phyloP scores from a whole-genome alignment of 108 stramenopile genomes.

The Licmophora abbreviata region DNA sequence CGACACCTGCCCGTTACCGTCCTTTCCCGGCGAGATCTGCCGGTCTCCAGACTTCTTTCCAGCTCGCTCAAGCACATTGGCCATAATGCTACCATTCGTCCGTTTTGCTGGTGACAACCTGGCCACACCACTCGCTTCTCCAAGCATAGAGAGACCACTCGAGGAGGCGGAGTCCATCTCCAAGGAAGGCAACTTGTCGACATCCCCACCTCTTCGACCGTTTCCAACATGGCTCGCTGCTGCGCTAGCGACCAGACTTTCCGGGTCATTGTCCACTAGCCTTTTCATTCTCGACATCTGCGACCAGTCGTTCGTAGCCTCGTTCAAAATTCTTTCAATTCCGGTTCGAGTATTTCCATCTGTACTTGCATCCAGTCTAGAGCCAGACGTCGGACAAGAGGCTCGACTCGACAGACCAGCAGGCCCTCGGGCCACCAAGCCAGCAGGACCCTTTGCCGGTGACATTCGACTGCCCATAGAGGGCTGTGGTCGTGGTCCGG shows the following conservation, averaged over 20 bases:
- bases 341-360: conserved; percentile 11
- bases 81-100: conserved; percentile 5
- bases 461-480: no score
- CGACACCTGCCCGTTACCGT: not conserved
- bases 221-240: not conserved
- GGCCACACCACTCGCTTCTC: conserved; percentile 3
- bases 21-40: not conserved
- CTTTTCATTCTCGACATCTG: conserved; percentile 31
- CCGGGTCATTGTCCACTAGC: conserved; percentile 28
- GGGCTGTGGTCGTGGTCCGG: no score
- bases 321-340: conserved; percentile 8
- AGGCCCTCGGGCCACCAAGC: no score
- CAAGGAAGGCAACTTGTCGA: not conserved
- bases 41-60: not conserved
- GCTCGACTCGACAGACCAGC: no score
- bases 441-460: no score
- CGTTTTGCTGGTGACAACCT: not conserved
- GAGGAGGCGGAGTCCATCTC: not conserved
- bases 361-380: no score
- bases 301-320: conserved; percentile 16
- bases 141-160: conserved; percentile 14
- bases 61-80: conserved; percentile 10
- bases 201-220: conserved; percentile 1
- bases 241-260: conserved; percentile 6
- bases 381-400: no score